Evolutionary conservation across 306 rosid genomes (phyloP), one percentile per base, ranked within the genome.

Genomic region (Myrica gale): DNA sequence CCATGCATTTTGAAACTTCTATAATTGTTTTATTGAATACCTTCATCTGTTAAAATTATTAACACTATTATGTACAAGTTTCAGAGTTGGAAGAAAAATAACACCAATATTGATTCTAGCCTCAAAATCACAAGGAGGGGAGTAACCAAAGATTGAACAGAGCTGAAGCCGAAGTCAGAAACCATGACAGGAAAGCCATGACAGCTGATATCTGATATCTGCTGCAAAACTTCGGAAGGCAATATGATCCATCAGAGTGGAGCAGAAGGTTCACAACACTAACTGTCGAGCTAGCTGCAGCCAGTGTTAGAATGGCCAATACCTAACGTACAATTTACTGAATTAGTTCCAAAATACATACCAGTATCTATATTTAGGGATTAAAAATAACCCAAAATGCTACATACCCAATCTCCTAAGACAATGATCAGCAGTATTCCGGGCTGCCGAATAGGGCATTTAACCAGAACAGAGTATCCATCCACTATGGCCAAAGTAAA

Each of bases 401-500:
- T 79, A 53, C 76, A 37, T 85, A 88, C 98, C 97, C 92, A 91
- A 85, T 91, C 97, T 80, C 96, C 97, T 9, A 91, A 80, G 52
- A 87, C 79, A 71, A 93, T 88, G 69, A 89, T 87, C 61, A 88
- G 58, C 60, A 91, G 77, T 55, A 91, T 82, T 80, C 90, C 92
- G 0, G 90, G 90, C 75, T 91, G 97, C 20, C 90, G 97, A 78
- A 89, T 79, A 15, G 96, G 92, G 57, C 92, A 85, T 80, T 85
- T 89, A 26, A 87, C 79, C 47, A 93, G 75, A 78, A 91, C 88
- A 9, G 93, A 91, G 83, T 93, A 91, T 44, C 89, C 97, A 80
- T 93, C 97, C 45, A 93, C 92, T 74, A 93, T 20, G 79, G 98
- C 95, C 73, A 93, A 89, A 47, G 97, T 87, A 87, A 93, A 89